Base-by-base conservation (phyloP, 768 basidiomycete species). In the Lactarius akahatsu region DNA sequence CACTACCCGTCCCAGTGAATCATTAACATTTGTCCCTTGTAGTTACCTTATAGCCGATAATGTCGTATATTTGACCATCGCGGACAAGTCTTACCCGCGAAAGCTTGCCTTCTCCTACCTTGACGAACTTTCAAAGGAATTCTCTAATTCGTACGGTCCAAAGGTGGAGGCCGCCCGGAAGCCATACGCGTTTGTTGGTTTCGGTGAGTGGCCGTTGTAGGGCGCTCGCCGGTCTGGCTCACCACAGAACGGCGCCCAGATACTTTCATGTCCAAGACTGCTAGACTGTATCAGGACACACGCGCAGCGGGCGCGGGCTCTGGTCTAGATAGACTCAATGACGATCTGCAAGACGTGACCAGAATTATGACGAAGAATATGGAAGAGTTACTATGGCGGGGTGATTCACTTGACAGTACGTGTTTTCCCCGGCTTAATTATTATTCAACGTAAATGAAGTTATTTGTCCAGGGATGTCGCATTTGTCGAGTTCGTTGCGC, bases 281-380 rank as follows among this genome's bases (percentile, higher is more conserved):
- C 96, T 4, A 87, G 96, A 58, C 82, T 98, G 54, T 99, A 99
- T 77, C 88, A 88, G 70, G 97, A 99, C 76, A 94, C 96, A 56
- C 85, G 96, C 70, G 92, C 93, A 57, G 91, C 91, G 26, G 86
- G 77, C 66, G 88, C 88, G 26, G 83, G 80, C 63, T 89, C 87
- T 15, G 84, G 85, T 62, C 76, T 99, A 63, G 94, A 95, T 76
- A 90, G 83, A 77, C 81, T 99, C 56, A 98, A 98, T 73, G 95
- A 94, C 73, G 96, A 99, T 71, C 80, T 99, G 43, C 94, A 97
- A 74, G 97, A 99, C 74, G 97, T 99, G 66, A 98, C 97, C 58
- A 83, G 94, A 70, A 98, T 99, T 77, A 98, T 99, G 97, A 98
- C 97, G 10, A 98, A 99, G 81, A 98, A 99, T 74, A 99, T 99